Evolutionary conservation across 768 basidiomycete species (phyloP), one percentile per base, ranked within the genome.

Genomic region (Mrakia gelida): DNA sequence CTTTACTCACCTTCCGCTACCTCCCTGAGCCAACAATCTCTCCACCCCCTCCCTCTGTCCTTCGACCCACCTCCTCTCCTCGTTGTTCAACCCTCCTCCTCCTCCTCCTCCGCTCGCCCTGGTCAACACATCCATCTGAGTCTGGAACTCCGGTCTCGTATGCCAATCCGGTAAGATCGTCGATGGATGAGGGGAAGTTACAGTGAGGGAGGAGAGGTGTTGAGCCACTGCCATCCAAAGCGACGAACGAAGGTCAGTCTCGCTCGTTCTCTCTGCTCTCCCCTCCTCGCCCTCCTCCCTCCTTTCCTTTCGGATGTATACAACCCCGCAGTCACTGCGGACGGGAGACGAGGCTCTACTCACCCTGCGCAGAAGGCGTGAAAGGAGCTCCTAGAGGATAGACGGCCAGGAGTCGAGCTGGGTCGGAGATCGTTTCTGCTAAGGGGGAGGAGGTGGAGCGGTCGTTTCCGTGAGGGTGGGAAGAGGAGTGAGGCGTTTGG

Each of bases 401-500:
- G 21, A 78, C 30, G 15, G 77, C 77, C 26, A 78, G 73, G 32
- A 78, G 71, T 11, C 77, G 63, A 13, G 77, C 63, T 34, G 77
- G 73, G 43, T 78, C 73, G 59, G 77, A 68, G 54, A 78, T 78
- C 38, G 62, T 54, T 30, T 74, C 77, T 28, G 49, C 56, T 5
- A 73, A 32, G 3, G 34, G 72, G 16, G 72, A 56, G 41, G 67
- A 67, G 16, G 67, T 45, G 67, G 59, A 59, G n/a, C 26, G 34
- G 28, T 52, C 49, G 18, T 21, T 16, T 52, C 49, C 49, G 49
- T 18, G 2, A 2, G 3, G 0, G 49, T 21, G 16, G 49, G 49
- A 18, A 16, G 15, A 18, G 49, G 49, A 2, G 49, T 16, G 49
- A 18, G 34, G 67, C 8, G 23, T 34, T 16, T 41, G 34, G 23